phyloP scores from a whole-genome alignment of 345 rosid genomes.

The Lenwebbia sp. region DNA sequence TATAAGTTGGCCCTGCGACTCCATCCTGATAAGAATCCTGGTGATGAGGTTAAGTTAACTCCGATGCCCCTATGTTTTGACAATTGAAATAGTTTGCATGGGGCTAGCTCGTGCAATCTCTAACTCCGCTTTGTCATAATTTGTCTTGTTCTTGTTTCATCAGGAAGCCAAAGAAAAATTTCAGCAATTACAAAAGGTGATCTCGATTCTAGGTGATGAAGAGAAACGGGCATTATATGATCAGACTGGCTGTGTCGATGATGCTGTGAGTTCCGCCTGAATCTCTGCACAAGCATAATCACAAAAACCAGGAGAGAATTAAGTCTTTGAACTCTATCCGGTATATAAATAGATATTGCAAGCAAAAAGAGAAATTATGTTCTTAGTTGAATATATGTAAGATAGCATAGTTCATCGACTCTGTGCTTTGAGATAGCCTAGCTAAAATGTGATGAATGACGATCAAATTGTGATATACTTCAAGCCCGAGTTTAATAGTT shows the following conservation, averaged over 20 bases:
- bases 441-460: background rate
- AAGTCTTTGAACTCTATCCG: background rate
- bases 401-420: background rate
- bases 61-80: background rate
- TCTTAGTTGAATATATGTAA: background rate
- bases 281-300: background rate
- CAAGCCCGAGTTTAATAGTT: background rate
- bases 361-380: background rate
- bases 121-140: background rate
- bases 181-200: conserved; percentile 91
- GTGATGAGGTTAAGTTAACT: conserved; percentile 46
- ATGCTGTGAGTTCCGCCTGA: conserved; percentile 52
- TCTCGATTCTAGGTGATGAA: conserved; percentile 80
- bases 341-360: background rate
- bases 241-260: conserved; percentile 84
- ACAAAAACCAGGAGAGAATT: background rate
- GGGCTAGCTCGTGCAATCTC: background rate
- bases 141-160: background rate
- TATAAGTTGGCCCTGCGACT: conserved; percentile 75
- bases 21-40: conserved; percentile 92
- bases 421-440: background rate
- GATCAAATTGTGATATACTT: background rate
- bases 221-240: conserved; percentile 79
- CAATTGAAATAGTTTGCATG: background rate
- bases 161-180: conserved; percentile 95